A percentile compares a stretch with the other conserved stretches of the same genome.
Conservation (phyloP, 1,139 yeast genomes). For the Nakaseomyces uthaithaninus region DNA sequence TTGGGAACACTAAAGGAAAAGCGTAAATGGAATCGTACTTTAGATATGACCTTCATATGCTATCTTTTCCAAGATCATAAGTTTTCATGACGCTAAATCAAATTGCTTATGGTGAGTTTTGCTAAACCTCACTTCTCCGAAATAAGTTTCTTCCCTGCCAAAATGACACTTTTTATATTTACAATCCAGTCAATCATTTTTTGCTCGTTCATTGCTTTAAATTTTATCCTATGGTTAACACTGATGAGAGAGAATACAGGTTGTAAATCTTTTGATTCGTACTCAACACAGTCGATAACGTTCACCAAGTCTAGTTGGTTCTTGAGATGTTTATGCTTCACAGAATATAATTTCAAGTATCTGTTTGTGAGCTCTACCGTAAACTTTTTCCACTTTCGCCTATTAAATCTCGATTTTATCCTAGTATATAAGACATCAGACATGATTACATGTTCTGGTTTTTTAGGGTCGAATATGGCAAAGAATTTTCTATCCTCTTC, state of each 20-base stretch:
- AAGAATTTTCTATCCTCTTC: slow-evolving; percentile 20
- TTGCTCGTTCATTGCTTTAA: slow-evolving; percentile 18
- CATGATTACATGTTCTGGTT: slow-evolving; percentile 14
- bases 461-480: slow-evolving; percentile 17
- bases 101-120: no score
- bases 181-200: slow-evolving; percentile 25
- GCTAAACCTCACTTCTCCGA: not conserved
- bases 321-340: slow-evolving; percentile 15
- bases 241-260: slow-evolving; percentile 19
- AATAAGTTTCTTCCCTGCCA: slow-evolving; percentile 13
- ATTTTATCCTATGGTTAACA: slow-evolving; percentile 16
- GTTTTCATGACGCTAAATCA: no score
- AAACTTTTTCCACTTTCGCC: slow-evolving; percentile 22
- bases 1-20: no score
- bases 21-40: no score
- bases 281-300: slow-evolving; percentile 21
- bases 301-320: slow-evolving; percentile 14
- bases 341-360: slow-evolving; percentile 15
- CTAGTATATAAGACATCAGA: slow-evolving; percentile 15
- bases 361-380: slow-evolving; percentile 17
- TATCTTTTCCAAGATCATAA: no score
- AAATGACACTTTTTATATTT: slow-evolving; percentile 18
- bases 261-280: slow-evolving; percentile 14
- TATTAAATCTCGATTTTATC: slow-evolving; percentile 18
- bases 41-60: no score